phyloP scores from a whole-genome alignment of 2,329 filamentous ascomycete species.

The Aspergillus glaucus region DNA sequence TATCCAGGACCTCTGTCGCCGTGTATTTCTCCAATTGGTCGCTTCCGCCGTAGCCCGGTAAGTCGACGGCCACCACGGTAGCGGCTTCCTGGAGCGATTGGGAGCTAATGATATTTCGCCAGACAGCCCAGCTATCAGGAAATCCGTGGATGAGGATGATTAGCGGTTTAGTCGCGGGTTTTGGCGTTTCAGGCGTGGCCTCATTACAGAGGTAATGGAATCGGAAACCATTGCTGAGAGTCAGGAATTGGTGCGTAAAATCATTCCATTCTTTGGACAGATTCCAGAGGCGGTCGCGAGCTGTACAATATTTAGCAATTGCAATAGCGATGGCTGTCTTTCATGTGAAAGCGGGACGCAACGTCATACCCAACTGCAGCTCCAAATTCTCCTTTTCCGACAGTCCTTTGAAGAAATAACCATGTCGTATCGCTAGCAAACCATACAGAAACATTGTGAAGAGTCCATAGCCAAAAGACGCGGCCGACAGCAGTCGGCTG shows the following conservation, averaged over 20 bases:
- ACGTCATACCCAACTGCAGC: slow-evolving; percentile 34
- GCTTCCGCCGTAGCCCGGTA: slow-evolving; percentile 55
- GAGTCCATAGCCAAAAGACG: slow-evolving; percentile 28
- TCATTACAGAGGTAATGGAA: slow-evolving; percentile 51
- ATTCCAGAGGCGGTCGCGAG: slow-evolving; percentile 50
- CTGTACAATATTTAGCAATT: slow-evolving; percentile 24
- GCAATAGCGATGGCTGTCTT: not conserved
- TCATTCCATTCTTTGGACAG: slow-evolving; percentile 42
- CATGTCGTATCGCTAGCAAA: slow-evolving; percentile 22
- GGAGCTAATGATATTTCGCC: slow-evolving; percentile 44
- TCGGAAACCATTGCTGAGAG: slow-evolving; percentile 43
- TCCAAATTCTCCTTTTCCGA: slow-evolving; percentile 37
- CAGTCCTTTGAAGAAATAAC: slow-evolving; percentile 31
- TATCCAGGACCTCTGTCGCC: slow-evolving; percentile 47
- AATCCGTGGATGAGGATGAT: slow-evolving; percentile 55
- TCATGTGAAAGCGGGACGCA: not conserved
- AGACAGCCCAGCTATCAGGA: slow-evolving; percentile 53
- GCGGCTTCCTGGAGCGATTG: slow-evolving; percentile 32
- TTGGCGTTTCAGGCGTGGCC: slow-evolving; percentile 11
- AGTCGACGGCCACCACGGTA: slow-evolving; percentile 49
- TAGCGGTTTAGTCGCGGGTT: slow-evolving; percentile 29
- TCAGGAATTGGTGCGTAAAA: slow-evolving; percentile 48
- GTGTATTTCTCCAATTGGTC: slow-evolving; percentile 47
- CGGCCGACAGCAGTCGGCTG: slow-evolving; percentile 9
- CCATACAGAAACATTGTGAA: slow-evolving; percentile 30